These are phyloP conservation scores for Hygrophila difformis DNA, from an alignment of 257 asterid genomes.

Conservation along the genomic window DNA sequence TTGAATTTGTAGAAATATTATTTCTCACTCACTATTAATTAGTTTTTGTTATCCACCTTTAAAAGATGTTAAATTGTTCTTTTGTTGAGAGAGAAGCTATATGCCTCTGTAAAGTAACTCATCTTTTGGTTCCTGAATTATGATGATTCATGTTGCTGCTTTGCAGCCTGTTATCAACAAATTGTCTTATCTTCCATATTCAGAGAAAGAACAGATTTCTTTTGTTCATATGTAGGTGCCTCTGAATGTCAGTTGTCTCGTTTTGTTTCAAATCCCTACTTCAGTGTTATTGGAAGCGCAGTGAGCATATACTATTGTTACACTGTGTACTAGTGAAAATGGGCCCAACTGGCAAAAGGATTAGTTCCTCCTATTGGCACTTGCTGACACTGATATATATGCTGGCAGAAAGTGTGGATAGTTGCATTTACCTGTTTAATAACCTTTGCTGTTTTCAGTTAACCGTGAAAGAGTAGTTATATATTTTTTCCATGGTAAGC, in stretches of 20 bases:
- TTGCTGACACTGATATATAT: neutral
- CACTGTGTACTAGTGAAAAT: neutral
- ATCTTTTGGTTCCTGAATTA: neutral
- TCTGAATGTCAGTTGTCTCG: neutral
- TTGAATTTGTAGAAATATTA: neutral
- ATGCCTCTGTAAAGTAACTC: neutral
- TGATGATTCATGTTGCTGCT: neutral
- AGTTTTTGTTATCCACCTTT: too few species aligned
- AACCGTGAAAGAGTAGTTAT: too few species aligned
- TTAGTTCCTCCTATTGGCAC: neutral
- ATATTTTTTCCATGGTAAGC: too few species aligned
- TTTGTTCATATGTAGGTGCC: too few species aligned
- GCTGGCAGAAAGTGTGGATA: too few species aligned
- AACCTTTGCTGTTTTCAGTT: too few species aligned
- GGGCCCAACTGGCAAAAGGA: neutral
- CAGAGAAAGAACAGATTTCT: too few species aligned
- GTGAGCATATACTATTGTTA: neutral
- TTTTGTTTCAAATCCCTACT: neutral
- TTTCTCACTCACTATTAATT: neutral
- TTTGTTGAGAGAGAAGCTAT: neutral
- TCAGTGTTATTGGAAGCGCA: neutral
- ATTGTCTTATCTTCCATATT: too few species aligned
- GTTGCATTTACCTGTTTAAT: too few species aligned
- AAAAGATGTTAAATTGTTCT: too few species aligned
- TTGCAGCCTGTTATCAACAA: neutral